Evolutionary conservation across 176 grass and related monocot genomes (phyloP).

Genomic region (Ampelocalamus luodianensis): DNA sequence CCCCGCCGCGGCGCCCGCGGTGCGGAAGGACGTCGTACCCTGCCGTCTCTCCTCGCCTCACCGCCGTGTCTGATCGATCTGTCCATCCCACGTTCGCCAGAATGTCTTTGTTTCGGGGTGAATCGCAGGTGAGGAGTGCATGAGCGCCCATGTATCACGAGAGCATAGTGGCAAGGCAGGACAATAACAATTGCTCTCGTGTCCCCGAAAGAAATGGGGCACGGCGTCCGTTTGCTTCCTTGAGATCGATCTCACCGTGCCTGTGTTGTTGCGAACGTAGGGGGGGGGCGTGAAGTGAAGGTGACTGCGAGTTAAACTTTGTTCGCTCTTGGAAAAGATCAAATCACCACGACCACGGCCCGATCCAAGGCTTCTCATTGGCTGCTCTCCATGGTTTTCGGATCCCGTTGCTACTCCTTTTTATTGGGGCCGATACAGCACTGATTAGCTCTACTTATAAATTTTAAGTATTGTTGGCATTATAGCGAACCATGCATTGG

Average conservation of each 20-base stretch:
- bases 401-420: conserved; percentile 12
- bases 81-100: background rate
- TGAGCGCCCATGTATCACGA: background rate
- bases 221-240: background rate
- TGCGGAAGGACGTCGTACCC: background rate
- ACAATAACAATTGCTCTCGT: background rate
- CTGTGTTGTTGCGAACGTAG: background rate
- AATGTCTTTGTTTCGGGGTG: background rate
- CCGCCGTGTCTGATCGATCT: conserved; percentile 1
- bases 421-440: background rate
- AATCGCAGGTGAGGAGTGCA: background rate
- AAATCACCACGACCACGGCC: conserved; percentile 4
- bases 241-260: background rate
- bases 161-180: background rate
- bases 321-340: background rate
- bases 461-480: background rate
- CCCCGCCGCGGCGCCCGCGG: background rate
- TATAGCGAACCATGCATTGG: background rate
- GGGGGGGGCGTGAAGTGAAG: background rate
- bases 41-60: background rate
- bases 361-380: conserved; percentile 33
- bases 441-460: background rate
- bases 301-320: background rate
- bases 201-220: conserved; percentile 50
- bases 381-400: conserved; percentile 37